Evolutionary conservation across 192 early-diverging fungal species (phyloP).

Genomic region (Kappamyces sp.): DNA sequence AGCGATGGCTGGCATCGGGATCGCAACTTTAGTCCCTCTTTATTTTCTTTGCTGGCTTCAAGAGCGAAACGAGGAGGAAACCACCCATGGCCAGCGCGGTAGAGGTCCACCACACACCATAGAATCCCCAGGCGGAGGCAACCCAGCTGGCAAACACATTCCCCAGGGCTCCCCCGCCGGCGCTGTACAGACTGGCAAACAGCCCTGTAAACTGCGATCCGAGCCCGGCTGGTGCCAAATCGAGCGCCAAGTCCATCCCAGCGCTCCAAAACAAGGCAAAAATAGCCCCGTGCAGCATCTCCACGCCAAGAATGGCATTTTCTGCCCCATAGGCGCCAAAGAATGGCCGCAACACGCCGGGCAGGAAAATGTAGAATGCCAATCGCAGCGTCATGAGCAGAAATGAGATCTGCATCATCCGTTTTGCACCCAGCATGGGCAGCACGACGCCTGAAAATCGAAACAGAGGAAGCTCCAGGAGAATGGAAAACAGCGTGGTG

Average conservation of each 20-base stretch:
- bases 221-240: background rate
- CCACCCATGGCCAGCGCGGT: no score
- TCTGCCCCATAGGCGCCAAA: background rate
- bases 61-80: no score
- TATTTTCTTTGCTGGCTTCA: no score
- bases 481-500: constrained; percentile 6
- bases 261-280: constrained; percentile 7
- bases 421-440: background rate
- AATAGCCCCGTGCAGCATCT: background rate
- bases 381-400: background rate
- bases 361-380: constrained; percentile 7
- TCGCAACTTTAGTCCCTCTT: no score
- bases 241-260: background rate
- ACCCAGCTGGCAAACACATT: no score
- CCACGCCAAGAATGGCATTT: constrained; percentile 5
- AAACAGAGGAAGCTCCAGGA: constrained; percentile 5
- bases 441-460: background rate
- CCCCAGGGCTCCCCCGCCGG: no score
- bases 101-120: no score
- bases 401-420: constrained; percentile 1
- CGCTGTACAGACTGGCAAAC: no score
- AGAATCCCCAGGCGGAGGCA: no score
- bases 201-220: no score
- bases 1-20: no score
- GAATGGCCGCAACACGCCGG: background rate